Conservation (phyloP, 345 rosid genomes). For the Heritiera fomes region DNA sequence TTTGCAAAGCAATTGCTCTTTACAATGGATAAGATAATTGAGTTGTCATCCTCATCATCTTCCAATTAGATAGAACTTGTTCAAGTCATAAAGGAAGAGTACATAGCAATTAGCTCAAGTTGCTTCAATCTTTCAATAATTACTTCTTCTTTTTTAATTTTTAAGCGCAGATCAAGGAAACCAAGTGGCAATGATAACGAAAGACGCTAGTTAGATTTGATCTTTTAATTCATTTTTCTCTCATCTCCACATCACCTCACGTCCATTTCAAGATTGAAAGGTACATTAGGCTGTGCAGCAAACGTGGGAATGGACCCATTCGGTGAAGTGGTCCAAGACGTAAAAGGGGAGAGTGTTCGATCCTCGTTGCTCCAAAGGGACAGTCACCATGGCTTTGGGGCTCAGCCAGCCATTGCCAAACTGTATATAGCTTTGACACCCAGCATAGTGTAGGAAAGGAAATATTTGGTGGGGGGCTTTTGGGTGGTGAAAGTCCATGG, state of each 20-base stretch:
- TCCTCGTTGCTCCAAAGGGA: not conserved
- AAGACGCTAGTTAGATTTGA: not conserved
- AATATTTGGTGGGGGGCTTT: not conserved
- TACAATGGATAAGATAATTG: not conserved
- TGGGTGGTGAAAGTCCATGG: not conserved
- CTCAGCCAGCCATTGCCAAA: not conserved
- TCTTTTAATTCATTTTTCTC: not conserved
- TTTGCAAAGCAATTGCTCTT: not conserved
- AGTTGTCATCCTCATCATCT: not conserved
- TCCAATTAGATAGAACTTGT: not conserved
- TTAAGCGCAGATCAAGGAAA: constrained; percentile 3
- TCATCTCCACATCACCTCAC: not conserved
- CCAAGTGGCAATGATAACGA: constrained; percentile 11
- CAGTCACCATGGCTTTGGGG: not conserved
- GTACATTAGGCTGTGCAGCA: not conserved
- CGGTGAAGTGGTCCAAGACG: constrained; percentile 6
- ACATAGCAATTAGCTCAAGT: not conserved
- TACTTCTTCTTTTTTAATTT: not conserved
- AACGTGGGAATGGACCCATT: constrained; percentile 1
- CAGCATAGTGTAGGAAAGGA: not conserved
- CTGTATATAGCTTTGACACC: no score
- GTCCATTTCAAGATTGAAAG: constrained; percentile 1
- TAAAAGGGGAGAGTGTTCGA: not conserved
- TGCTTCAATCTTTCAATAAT: not conserved
- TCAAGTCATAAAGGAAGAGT: not conserved